Percentiles rank a stretch among this genome's conserved stretches.
phyloP scores from a whole-genome alignment of 495 filamentous ascomycete genomes.

The Hyaloscypha finlandica region DNA sequence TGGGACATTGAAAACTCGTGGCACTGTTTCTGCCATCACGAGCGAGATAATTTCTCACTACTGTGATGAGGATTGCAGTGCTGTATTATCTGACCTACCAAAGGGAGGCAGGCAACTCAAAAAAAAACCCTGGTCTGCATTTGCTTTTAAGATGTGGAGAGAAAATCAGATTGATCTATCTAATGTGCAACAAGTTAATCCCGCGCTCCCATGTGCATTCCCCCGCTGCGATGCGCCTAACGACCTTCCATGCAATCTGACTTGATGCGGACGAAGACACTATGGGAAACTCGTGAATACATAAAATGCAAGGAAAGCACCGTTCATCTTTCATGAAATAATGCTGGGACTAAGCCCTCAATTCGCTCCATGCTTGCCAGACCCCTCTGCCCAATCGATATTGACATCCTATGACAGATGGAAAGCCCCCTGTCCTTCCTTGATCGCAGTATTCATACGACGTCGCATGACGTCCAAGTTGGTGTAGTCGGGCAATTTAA shows the following conservation, averaged over 20 bases:
- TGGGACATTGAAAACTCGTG: too few species aligned
- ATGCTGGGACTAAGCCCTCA: constrained; percentile 13
- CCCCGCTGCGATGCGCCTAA: constrained; percentile 32
- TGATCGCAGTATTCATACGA: constrained; percentile 81
- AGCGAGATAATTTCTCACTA: too few species aligned
- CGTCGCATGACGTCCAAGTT: constrained; percentile 71
- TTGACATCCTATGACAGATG: constrained; percentile 71
- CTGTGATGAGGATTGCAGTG: too few species aligned
- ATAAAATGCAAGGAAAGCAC: constrained; percentile 29
- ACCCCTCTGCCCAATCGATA: constrained; percentile 6
- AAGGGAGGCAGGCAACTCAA: too few species aligned
- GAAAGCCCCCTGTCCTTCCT: constrained; percentile 98
- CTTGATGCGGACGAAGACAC: constrained; percentile 22
- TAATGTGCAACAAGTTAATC: constrained; percentile 8
- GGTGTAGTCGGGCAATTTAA: constrained; percentile 97
- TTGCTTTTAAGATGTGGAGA: neutral
- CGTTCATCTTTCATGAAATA: constrained; percentile 19
- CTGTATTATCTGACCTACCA: too few species aligned
- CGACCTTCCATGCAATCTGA: constrained; percentile 38
- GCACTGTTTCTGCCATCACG: too few species aligned
- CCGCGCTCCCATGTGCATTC: constrained; percentile 19
- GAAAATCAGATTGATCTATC: constrained; percentile 8
- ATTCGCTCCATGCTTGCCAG: constrained; percentile 17
- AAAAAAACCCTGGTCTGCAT: too few species aligned
- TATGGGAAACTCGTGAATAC: constrained; percentile 23